Evolutionary conservation across 176 grass and related monocot genomes (phyloP).

Genomic region (Triticum timopheevii): DNA sequence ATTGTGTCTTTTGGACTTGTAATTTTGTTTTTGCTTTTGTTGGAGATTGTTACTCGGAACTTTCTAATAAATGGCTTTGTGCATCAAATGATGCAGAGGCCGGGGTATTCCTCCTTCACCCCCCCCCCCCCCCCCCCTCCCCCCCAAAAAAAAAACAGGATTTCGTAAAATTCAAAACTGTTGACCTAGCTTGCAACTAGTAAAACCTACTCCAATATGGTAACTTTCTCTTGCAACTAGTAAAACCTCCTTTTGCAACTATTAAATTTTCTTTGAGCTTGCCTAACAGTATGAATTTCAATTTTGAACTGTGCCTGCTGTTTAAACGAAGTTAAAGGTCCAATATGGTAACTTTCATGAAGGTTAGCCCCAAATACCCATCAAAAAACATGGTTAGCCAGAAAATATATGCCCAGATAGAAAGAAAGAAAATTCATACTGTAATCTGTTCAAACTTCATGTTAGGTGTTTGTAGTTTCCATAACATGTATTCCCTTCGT

Average conservation of each 20-base stretch:
- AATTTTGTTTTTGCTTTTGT: too few species aligned
- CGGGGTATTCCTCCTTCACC: too few species aligned
- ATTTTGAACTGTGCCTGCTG: not conserved
- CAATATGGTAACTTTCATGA: not conserved
- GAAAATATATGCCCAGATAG: slow-evolving; percentile 12
- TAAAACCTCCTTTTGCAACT: not conserved
- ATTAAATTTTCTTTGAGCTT: not conserved
- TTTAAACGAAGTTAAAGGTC: slow-evolving; percentile 7
- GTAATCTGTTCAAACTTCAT: not conserved
- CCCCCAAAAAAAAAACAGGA: not conserved
- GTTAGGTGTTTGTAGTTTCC: slow-evolving; percentile 30
- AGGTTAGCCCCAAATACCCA: not conserved
- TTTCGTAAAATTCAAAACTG: slow-evolving; percentile 4
- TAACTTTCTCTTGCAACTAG: not conserved
- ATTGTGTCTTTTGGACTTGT: too few species aligned
- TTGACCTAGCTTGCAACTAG: not conserved
- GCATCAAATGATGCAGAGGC: too few species aligned
- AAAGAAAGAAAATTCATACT: not conserved
- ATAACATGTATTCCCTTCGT: not conserved
- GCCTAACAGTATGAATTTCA: not conserved
- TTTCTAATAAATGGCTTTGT: too few species aligned
- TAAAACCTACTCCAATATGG: not conserved
- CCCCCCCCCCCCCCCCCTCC: too few species aligned
- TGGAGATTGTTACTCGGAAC: too few species aligned
- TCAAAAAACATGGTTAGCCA: not conserved